phyloP scores from a whole-genome alignment of 495 filamentous ascomycete species.

The Penicillium daleae region DNA sequence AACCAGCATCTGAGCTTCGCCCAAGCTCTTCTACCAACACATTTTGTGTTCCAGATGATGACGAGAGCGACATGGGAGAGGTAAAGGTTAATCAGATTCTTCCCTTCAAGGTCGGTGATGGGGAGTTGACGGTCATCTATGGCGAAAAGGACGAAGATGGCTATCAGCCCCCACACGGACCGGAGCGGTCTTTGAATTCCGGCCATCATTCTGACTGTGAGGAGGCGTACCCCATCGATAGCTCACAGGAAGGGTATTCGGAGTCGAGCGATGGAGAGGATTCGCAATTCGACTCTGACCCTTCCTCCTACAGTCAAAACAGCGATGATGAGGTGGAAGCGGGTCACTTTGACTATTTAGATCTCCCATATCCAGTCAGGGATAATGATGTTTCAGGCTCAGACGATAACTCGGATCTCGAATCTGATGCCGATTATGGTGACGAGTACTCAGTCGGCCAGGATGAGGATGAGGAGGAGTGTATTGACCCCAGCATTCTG shows the following conservation, averaged over 20 bases:
- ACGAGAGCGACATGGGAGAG: constrained; percentile 40
- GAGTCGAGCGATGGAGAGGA: constrained; percentile 14
- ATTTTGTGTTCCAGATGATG: constrained; percentile 53
- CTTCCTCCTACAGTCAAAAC: constrained; percentile 4
- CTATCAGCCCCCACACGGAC: not conserved
- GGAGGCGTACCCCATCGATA: not conserved
- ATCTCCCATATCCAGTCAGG: not conserved
- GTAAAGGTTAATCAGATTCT: constrained; percentile 3
- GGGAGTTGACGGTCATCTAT: not conserved
- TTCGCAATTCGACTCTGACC: constrained; percentile 13
- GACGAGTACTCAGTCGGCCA: constrained; percentile 1
- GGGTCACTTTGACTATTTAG: not conserved
- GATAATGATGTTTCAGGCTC: not conserved
- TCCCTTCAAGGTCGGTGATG: not conserved
- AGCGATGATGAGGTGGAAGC: not conserved
- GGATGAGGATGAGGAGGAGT: constrained; percentile 11
- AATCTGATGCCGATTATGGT: constrained; percentile 13
- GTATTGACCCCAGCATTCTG: constrained; percentile 13
- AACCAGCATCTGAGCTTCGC: constrained; percentile 8
- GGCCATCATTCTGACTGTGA: not conserved
- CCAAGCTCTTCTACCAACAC: constrained; percentile 36
- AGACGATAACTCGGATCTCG: constrained; percentile 2
- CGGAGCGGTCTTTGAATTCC: not conserved
- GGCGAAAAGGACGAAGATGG: not conserved
- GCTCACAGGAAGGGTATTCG: not conserved